Conservation (phyloP, 495 filamentous ascomycete species). For the Hypoxylon fragiforme region DNA sequence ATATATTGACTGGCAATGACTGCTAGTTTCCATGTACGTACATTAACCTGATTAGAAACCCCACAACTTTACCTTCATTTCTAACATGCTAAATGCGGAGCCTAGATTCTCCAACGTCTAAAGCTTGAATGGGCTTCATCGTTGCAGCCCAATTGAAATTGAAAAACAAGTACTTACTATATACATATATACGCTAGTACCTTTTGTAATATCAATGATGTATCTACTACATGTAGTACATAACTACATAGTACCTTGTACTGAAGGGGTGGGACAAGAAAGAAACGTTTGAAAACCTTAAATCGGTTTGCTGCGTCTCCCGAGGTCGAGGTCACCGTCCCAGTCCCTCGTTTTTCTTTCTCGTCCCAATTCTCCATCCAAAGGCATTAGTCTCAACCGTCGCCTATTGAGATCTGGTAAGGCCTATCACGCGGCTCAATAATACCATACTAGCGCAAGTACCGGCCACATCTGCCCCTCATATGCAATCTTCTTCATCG, state of each 20-base stretch:
- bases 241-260: neutral
- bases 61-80: too few species aligned
- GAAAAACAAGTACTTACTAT: too few species aligned
- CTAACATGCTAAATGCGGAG: too few species aligned
- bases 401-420: slow-evolving; percentile 4
- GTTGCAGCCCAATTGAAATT: too few species aligned
- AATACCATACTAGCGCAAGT: slow-evolving; percentile 2
- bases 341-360: slow-evolving; percentile 3
- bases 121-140: too few species aligned
- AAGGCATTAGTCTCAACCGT: slow-evolving; percentile 14
- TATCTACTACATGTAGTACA: neutral
- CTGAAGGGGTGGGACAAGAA: neutral
- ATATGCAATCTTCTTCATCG: neutral
- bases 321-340: neutral
- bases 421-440: slow-evolving; percentile 13
- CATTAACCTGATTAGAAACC: too few species aligned
- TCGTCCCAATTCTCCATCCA: slow-evolving; percentile 12
- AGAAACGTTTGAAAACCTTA: slow-evolving; percentile 22
- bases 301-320: slow-evolving; percentile 10
- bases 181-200: too few species aligned
- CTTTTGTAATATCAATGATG: neutral
- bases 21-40: too few species aligned
- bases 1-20: too few species aligned
- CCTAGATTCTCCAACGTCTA: too few species aligned
- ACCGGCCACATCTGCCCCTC: slow-evolving; percentile 2